Percentiles rank a stretch among this genome's conserved stretches.
phyloP scores from a whole-genome alignment of 495 filamentous ascomycete genomes.

The Lophiostoma macrostomum region DNA sequence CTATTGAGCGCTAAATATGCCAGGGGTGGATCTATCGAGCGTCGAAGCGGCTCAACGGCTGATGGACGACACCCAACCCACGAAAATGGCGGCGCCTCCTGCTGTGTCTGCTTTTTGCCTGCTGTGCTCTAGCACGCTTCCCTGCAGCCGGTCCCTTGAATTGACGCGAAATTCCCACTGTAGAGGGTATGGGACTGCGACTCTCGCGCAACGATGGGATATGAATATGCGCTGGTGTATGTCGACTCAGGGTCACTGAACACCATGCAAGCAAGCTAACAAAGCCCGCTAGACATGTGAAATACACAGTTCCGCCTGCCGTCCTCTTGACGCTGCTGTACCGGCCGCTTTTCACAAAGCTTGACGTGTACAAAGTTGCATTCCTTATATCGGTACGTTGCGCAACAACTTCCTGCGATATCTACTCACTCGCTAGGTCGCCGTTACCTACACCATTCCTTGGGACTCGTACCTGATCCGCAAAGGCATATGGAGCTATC shows the following conservation, averaged over 20 bases:
- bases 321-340: conserved; percentile 54
- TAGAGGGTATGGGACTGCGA: not conserved
- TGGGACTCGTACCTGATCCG: conserved; percentile 71
- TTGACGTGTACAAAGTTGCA: conserved; percentile 57
- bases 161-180: not conserved
- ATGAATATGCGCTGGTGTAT: conserved; percentile 65
- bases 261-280: not conserved
- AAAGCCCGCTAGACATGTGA: conserved; percentile 54
- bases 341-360: conserved; percentile 54
- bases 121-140: conserved; percentile 9
- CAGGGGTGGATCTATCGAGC: not conserved
- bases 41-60: not conserved
- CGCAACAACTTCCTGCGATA: not conserved
- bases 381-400: conserved; percentile 50
- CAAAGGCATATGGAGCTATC: conserved; percentile 65
- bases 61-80: not conserved
- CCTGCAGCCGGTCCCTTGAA: not conserved
- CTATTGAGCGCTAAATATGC: not conserved
- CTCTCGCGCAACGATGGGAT: conserved; percentile 53
- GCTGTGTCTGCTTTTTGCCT: not conserved
- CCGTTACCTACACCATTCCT: conserved; percentile 60
- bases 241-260: not conserved
- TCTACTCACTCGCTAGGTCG: conserved; percentile 41
- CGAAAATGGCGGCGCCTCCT: conserved; percentile 5
- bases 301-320: conserved; percentile 64